Base-by-base conservation (phyloP, 176 grass and related monocot genomes). In the Poa annua region DNA sequence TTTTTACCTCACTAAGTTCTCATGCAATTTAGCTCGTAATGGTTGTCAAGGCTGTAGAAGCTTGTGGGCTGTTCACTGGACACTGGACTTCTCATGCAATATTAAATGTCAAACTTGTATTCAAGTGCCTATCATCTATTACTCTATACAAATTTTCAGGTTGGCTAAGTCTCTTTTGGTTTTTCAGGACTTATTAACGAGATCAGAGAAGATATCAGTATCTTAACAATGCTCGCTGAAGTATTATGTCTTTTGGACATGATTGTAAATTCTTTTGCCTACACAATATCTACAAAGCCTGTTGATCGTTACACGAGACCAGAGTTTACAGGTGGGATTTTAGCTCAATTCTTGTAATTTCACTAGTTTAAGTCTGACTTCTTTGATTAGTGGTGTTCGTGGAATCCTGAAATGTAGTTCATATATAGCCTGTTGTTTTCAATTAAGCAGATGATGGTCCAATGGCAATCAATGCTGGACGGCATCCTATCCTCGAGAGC, bases 201-300 rank as follows among this genome's bases (percentile, higher is more conserved):
- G 61, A 95, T 98, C 82, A 89, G 92, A 91, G 77, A 91, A 81
- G 92, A 95, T 65, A 77, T 95, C 53, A 69, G 75, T 79, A 95
- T 98, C 61, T 79, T 95, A 59, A 95, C 90, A 19, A 49, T 93
- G 86, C 96, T 98, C 17, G 90, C 96, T 22, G 96, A 98, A 77
- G 96, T 93, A 71, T 74, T 98, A 33, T 95, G 92, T 78, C 88
- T 95, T 53, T 76, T 98, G 76, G 96, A 95, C 87, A 95, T 98
- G 96, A 91, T 95, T 89, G 92, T 95, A 68, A 98, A 95, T 86
- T 98, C 96, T 83, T 98, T 98, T 90, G 92, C 90, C 11, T 81
- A 95, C 80, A 93, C 80, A 66, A 82, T 98, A 91, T 98, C 96
- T 76, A 91, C 92, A 88, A 95, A 95, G 42, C 83, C 90, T 19